Percentiles rank a stretch among this genome's conserved stretches.
These are phyloP conservation scores for Zopfia rhizophila DNA, from an alignment of 2,329 filamentous ascomycete species.

Conservation along the genomic window DNA sequence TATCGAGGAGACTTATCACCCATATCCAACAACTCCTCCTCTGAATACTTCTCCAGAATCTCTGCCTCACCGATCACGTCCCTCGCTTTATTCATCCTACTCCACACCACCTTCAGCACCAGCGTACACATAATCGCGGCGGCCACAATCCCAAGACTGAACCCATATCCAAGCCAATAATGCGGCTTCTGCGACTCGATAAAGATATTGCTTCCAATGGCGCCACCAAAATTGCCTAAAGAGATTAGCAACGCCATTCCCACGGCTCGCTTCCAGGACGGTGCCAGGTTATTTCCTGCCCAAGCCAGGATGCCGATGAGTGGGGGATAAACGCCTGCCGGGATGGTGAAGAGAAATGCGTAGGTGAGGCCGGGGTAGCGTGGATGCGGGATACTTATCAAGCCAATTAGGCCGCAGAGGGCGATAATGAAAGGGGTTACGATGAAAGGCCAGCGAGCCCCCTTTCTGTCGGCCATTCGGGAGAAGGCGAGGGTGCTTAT, in stretches of 20 bases:
- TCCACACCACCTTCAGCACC: conserved; percentile 28
- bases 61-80: conserved; percentile 40
- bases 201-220: conserved; percentile 36
- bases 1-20: conserved; percentile 49
- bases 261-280: conserved; percentile 25
- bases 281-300: conserved; percentile 7
- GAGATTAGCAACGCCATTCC: conserved; percentile 24
- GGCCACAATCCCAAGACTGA: conserved; percentile 14
- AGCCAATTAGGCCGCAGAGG: not conserved
- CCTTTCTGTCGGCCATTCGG: not conserved
- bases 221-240: conserved; percentile 22
- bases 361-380: not conserved
- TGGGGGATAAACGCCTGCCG: conserved; percentile 4
- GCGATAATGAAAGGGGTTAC: not conserved
- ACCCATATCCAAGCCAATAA: conserved; percentile 39
- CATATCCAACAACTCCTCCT: conserved; percentile 44
- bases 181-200: conserved; percentile 33
- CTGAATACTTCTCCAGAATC: conserved; percentile 37
- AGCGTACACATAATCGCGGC: conserved; percentile 30
- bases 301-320: conserved; percentile 3
- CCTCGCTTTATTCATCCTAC: conserved; percentile 37
- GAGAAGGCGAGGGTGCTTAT: not conserved
- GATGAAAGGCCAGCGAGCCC: conserved; percentile 3
- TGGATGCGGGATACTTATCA: conserved; percentile 1
- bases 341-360: conserved; percentile 3